Evolutionary conservation across 2,329 filamentous ascomycete species (phyloP), one percentile per base, ranked within the genome.

Genomic region (Cladosporium sphaerospermum): DNA sequence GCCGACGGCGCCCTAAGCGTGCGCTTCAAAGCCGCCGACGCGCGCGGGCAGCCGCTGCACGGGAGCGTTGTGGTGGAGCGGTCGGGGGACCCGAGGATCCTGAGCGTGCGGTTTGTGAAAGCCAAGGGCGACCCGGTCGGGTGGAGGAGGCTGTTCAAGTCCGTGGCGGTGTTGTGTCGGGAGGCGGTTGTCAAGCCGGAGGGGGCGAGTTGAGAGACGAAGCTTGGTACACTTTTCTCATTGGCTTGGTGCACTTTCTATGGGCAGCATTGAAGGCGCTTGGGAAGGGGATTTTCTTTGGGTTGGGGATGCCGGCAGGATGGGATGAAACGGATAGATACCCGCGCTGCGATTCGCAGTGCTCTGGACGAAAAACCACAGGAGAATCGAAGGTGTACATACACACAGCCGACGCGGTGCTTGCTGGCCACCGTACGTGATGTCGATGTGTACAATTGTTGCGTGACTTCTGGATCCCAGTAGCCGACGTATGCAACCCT

Each of bases 71-170:
- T 88, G 10, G 75, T 93, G 6, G 86, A 92, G 65, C 80, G 75
- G 70, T 77, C 85, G 58, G 79, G 73, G 1, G 75, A 55, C 3
- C 45, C 43, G 9, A 71, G 59, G 73, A 58, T 75, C 45, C 85
- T 87, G 56, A 71, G 92, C 32, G 78, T 91, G 19, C 91, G 96
- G 69, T 97, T 99, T 67, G 81, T 95, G 60, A 99, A 99, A 73
- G 80, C 88, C 51, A 96, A 96, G 73, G 93, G 93, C 5, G 93
- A 99, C 74, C 93, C 93, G 4, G 73, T 99, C 46, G 92, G 97
- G 74, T 99, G 95, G 93, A 82, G 93, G 56, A 78, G 93, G 33
- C 89, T 99, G 68, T 99, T 99, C 77, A 99, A 99, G 73, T 91
- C 89, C 70, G 81, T 96, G n/a, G 88, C 88, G 31, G 77, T 95